These are phyloP conservation scores for Zalaria obscura DNA, from an alignment of 2,329 filamentous ascomycete species.

Conservation along the genomic window DNA sequence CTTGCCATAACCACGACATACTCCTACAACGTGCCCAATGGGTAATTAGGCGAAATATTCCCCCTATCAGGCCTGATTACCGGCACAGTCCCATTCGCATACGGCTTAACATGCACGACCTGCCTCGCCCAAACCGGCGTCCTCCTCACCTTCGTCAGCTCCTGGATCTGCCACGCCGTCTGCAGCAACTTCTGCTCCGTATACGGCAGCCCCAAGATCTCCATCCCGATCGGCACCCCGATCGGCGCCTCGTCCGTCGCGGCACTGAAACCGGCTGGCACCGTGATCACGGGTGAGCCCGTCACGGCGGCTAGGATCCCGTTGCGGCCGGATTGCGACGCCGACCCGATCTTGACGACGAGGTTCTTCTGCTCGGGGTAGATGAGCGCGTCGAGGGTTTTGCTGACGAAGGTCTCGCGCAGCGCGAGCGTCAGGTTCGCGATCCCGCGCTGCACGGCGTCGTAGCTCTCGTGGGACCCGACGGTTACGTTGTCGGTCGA, in stretches of 20 bases:
- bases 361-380: conserved; percentile 53
- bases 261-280: conserved; percentile 40
- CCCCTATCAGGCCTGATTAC: conserved; percentile 26
- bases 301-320: conserved; percentile 41
- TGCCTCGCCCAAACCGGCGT: conserved; percentile 32
- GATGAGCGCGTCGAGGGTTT: conserved; percentile 42
- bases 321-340: conserved; percentile 45
- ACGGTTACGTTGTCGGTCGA: conserved; percentile 34
- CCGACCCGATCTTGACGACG: conserved; percentile 42
- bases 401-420: conserved; percentile 32
- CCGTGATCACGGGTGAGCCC: conserved; percentile 37
- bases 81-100: conserved; percentile 29
- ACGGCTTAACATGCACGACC: conserved; percentile 23
- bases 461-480: conserved; percentile 23
- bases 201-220: conserved; percentile 45
- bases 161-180: conserved; percentile 38
- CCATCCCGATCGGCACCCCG: conserved; percentile 51
- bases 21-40: conserved; percentile 22
- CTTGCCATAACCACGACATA: no score
- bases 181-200: conserved; percentile 39
- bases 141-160: conserved; percentile 30
- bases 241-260: conserved; percentile 33
- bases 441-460: conserved; percentile 33
- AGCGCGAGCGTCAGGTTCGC: conserved; percentile 37
- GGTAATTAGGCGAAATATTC: conserved; percentile 32